Evolutionary conservation across 164 flowering plant species (phyloP), one percentile per base, ranked within the genome.

Genomic region (Macadamia integrifolia): DNA sequence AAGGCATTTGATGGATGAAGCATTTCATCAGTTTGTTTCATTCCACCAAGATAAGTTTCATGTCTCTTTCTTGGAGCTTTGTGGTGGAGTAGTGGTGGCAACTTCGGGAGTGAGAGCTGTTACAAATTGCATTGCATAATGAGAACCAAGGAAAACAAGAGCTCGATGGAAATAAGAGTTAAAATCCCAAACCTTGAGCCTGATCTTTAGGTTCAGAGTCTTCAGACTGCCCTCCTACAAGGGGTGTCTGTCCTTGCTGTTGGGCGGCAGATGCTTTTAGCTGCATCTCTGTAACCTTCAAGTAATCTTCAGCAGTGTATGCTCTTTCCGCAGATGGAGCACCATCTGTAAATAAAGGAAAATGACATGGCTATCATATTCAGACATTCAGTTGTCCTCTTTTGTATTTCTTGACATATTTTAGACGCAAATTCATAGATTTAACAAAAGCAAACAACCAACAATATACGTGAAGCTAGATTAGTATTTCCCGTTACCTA

Each of bases 251-350:
- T n/a, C 29, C 66, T 77, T 79, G 81, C 66, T 82, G 78, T 63
- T 72, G 73, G 53, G 74, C 61, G 61, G 83, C 84, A 68, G 84
- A 50, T 62, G 85, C 81, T 69, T 77, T 80, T 11, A 86, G 79
- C 76, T 87, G 89, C 63, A 86, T 89, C 67, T 88, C 84, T 53
- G 88, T 84, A 42, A 86, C 74, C 69, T 82, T 84, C 58, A 84
- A 66, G 66, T 75, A 75, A 32, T 85, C 88, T 67, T 85, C 86
- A 62, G 71, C 75, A n/a, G 86, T 68, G 75, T 80, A 72, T 28
- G 87, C 86, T 57, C 40, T 66, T 28, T 60, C 66, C 40, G 77
- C 40, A 0, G 84, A 50, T 17, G 81, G 15, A 35, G 65, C 53
- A 23, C 78, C 87, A 80, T 83, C 95, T 82, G 76, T 75, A 61